These are phyloP conservation scores for Fusarium palustre DNA, from an alignment of 2,329 filamentous ascomycete genomes.

Conservation along the genomic window DNA sequence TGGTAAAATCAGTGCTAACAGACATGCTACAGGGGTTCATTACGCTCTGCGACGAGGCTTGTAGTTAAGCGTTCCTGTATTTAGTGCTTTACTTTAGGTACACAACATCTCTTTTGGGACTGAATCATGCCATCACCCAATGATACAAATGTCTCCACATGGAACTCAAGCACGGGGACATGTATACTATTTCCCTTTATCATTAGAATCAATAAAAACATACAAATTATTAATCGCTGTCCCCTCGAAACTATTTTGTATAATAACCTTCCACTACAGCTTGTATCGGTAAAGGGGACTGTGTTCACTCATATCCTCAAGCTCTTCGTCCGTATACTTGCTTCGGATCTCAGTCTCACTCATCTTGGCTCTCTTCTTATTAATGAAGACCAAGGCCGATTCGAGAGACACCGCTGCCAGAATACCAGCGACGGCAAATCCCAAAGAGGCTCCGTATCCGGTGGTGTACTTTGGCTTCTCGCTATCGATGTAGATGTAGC, in stretches of 20 bases:
- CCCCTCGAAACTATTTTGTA: rapidly evolving
- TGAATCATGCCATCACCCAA: not conserved
- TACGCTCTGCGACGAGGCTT: not conserved
- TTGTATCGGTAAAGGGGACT: conserved; percentile 45
- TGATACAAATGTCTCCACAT: not conserved
- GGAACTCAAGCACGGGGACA: no score
- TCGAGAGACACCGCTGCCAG: conserved; percentile 36
- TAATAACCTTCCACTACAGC: not conserved
- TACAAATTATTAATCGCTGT: not conserved
- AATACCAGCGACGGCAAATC: conserved; percentile 36
- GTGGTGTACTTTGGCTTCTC: conserved; percentile 46
- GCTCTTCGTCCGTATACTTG: conserved; percentile 48
- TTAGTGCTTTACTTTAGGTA: not conserved
- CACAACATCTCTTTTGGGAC: not conserved
- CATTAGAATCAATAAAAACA: not conserved
- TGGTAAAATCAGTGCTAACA: not conserved
- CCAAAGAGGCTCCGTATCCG: conserved; percentile 43
- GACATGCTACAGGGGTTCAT: not conserved
- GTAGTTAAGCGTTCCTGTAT: not conserved
- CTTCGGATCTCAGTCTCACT: conserved; percentile 44
- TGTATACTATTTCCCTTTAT: not conserved
- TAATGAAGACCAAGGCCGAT: conserved; percentile 35
- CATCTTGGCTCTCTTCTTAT: conserved; percentile 43
- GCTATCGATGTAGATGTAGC: conserved; percentile 41
- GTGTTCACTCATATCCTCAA: conserved; percentile 50